Evolutionary conservation across 2,329 filamentous ascomycete species (phyloP), one percentile per base, ranked within the genome.

Genomic region (Ilyonectria destructans): DNA sequence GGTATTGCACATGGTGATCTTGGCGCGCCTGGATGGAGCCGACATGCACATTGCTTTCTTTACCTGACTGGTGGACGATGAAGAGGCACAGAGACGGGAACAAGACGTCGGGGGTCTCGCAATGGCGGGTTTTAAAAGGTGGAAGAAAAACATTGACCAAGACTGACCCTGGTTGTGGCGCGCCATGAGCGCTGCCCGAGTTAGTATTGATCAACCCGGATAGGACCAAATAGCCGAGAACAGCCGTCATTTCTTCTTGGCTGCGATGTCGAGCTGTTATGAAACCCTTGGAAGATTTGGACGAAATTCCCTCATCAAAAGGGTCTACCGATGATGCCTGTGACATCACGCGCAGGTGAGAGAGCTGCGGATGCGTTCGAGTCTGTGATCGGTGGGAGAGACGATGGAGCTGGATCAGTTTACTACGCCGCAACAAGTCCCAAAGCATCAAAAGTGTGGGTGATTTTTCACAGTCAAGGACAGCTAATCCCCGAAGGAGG

Each of bases 121-220:
- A 43, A 58, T 15, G 13, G 35, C 13, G 33, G 4, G 15, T 26
- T 54, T 48, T 61, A n/a, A 54, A 61, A 52, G 58, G 58, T 45
- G 58, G 58, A 54, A 61, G 48, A 58, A 45, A 31, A 45, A n/a
- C 7, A 5, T 7, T 9, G 17, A 43, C 7, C 3, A 3, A 17
- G 23, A 6, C 15, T 1, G 17, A 33, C 29, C 29, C 49, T 21
- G 48, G 48, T 10, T n/a, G 15, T 51, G 15, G 37, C 15, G 10
- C 8, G 31, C 26, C 17, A 9, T 15, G 19, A 4, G 45, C 21
- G 45, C 23, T 23, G 10, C 26, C 15, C 15, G 17, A 10, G 26
- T 2, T 31, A n/a, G 9, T 17, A 21, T 2, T 52, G 48, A 33
- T 33, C n/a, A 29, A 33, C 17, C 48, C 48, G 4, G 15, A 6